Evolutionary conservation across 2,329 filamentous ascomycete species (phyloP).

Genomic region (Aspergillus fructus): DNA sequence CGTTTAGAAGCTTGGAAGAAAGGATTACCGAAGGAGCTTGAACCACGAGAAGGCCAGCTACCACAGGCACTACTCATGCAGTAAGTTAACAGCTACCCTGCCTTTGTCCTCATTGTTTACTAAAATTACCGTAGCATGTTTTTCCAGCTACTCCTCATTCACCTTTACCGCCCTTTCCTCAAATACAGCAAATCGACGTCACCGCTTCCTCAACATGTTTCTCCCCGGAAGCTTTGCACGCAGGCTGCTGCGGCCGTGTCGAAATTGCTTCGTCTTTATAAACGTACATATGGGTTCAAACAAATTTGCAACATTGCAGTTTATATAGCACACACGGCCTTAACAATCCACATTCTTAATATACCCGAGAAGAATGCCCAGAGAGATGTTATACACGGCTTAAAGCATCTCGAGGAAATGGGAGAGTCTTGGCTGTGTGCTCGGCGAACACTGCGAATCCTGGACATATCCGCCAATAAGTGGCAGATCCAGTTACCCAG

Average conservation of each 20-base stretch:
- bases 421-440: conserved; percentile 93
- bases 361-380: conserved; percentile 87
- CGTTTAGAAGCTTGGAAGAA: conserved; percentile 87
- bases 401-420: conserved; percentile 92
- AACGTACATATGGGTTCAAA: conserved; percentile 82
- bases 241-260: conserved; percentile 87
- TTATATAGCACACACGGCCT: conserved; percentile 92
- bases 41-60: conserved; percentile 83
- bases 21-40: conserved; percentile 79
- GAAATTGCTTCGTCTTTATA: conserved; percentile 91
- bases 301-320: conserved; percentile 97
- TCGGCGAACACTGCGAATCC: conserved; percentile 76
- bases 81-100: conserved; percentile 55
- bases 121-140: conserved; percentile 72
- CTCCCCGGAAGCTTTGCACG: conserved; percentile 85
- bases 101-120: not conserved
- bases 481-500: conserved; percentile 86
- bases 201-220: conserved; percentile 81
- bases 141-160: conserved; percentile 91
- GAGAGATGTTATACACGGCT: conserved; percentile 83
- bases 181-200: conserved; percentile 82
- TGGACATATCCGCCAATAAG: conserved; percentile 81
- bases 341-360: conserved; percentile 91
- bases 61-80: conserved; percentile 82
- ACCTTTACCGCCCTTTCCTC: conserved; percentile 91